phyloP scores from a whole-genome alignment of 441 rosid species.

The Populus tomentosa region DNA sequence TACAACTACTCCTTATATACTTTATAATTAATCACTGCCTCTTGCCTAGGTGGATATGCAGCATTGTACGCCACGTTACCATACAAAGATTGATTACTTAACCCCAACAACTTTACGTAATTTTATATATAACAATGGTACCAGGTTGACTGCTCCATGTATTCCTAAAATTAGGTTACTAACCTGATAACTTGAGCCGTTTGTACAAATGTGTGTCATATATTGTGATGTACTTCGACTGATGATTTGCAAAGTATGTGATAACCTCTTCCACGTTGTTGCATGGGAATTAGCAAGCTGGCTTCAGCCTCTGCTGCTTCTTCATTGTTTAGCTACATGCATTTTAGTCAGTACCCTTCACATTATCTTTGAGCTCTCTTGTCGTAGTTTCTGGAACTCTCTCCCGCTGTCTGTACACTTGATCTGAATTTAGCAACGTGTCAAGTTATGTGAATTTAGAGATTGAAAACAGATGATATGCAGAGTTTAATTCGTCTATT shows the following conservation, averaged over 20 bases:
- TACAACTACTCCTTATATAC: slow-evolving; percentile 41
- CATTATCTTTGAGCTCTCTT: background rate
- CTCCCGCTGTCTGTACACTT: background rate
- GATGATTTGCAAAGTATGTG: background rate
- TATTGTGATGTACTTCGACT: background rate
- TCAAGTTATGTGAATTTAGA: background rate
- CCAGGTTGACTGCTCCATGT: background rate
- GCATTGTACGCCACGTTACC: slow-evolving; percentile 49
- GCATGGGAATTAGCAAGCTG: background rate
- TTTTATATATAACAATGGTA: slow-evolving; percentile 11
- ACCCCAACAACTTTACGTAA: slow-evolving; percentile 45
- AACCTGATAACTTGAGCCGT: background rate
- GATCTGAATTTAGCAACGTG: background rate
- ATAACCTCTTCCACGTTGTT: background rate
- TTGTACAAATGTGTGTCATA: no score
- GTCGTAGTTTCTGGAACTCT: background rate
- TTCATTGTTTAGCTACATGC: background rate
- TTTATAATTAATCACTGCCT: background rate
- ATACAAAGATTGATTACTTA: slow-evolving; percentile 51
- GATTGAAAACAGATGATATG: background rate
- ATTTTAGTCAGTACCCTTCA: background rate
- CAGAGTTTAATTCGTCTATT: background rate
- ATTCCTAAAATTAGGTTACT: slow-evolving; percentile 31
- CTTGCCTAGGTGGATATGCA: slow-evolving; percentile 20
- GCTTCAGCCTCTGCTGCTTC: background rate